Conservation (phyloP, 345 rosid species). For the Carallia pectinifolia region DNA sequence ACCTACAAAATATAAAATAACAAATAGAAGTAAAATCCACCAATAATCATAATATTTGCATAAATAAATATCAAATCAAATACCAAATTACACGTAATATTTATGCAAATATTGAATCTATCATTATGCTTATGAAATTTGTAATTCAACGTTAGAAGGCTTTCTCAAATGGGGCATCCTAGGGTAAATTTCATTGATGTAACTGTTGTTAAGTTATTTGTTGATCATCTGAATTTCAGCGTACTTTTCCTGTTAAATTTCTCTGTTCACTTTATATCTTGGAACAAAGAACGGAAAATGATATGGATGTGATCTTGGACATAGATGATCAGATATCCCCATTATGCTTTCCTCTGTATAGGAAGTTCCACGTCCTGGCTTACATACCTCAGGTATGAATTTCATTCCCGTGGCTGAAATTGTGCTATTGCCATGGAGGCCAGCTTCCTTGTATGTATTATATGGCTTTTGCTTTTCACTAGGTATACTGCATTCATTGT, state of each 20-base stretch:
- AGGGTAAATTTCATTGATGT: background rate
- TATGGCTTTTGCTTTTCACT: slow-evolving; percentile 11
- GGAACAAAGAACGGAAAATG: background rate
- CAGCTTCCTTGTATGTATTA: background rate
- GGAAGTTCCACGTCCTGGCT: slow-evolving; percentile 64
- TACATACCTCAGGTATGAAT: slow-evolving; percentile 65
- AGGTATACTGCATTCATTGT: slow-evolving; percentile 81
- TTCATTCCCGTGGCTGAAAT: background rate
- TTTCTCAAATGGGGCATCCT: background rate
- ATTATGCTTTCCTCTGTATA: slow-evolving; percentile 56
- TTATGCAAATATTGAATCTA: too few relatives aligned
- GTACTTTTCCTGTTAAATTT: slow-evolving; percentile 4
- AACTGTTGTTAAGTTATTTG: background rate
- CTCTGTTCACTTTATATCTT: slow-evolving; percentile 6
- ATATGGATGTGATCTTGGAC: slow-evolving; percentile 17
- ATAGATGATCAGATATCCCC: slow-evolving; percentile 73
- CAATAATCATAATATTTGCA: too few relatives aligned
- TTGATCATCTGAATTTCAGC: background rate
- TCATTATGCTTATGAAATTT: background rate
- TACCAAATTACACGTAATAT: too few relatives aligned
- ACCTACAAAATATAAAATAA: too few relatives aligned
- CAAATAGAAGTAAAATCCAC: too few relatives aligned
- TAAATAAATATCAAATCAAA: too few relatives aligned
- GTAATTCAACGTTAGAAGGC: slow-evolving; percentile 1
- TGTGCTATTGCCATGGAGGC: too few relatives aligned